Conservation (phyloP, 2,329 filamentous ascomycete genomes). For the Paracoccidioides brasiliensis region DNA sequence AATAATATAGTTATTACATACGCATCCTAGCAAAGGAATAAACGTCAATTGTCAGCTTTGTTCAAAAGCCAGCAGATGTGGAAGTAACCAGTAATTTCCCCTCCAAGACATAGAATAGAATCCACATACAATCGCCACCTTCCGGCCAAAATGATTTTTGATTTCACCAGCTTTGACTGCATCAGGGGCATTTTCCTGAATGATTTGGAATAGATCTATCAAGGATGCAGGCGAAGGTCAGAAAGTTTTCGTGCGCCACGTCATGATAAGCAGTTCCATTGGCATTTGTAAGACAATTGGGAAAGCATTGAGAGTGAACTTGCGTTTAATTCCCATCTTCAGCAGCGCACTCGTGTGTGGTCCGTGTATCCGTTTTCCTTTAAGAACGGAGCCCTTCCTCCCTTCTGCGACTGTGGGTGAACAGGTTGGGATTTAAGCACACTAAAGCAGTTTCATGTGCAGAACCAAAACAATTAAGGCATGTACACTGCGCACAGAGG, state of each 20-base stretch:
- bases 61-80: neutral
- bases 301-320: constrained; percentile 12
- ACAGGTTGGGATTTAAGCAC: neutral
- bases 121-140: constrained; percentile 78
- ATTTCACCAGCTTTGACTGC: constrained; percentile 94
- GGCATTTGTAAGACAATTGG: constrained; percentile 1
- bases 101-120: neutral
- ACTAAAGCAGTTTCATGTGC: neutral
- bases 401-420: neutral
- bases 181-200: constrained; percentile 87
- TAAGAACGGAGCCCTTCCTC: neutral
- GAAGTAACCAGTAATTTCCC: neutral
- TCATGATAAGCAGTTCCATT: constrained; percentile 2
- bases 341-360: neutral
- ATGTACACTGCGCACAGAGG: too few relatives aligned
- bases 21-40: constrained; percentile 41
- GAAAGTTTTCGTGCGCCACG: constrained; percentile 4
- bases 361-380: too few relatives aligned
- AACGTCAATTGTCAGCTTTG: neutral
- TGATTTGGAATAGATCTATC: constrained; percentile 59
- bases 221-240: neutral
- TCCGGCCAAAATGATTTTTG: constrained; percentile 96
- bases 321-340: constrained; percentile 41
- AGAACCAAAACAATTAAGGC: too few relatives aligned
- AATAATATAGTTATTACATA: constrained; percentile 18